These are phyloP conservation scores for Pelargonium citronellum DNA, from an alignment of 441 rosid genomes.

Conservation along the genomic window DNA sequence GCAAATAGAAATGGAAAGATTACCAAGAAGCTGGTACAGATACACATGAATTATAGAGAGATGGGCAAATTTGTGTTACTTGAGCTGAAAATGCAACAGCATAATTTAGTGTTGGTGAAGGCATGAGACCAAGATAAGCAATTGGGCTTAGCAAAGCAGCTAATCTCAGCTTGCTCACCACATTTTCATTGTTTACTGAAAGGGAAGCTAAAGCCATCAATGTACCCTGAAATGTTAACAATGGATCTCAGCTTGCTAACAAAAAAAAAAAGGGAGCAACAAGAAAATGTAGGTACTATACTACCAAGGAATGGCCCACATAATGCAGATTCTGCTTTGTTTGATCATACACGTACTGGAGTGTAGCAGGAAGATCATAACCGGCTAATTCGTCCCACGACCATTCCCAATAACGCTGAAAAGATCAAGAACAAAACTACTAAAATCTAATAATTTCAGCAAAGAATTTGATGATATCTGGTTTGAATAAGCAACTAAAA, in stretches of 20 bases:
- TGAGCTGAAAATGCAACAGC: slow-evolving; percentile 25
- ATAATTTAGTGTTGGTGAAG: slow-evolving; percentile 23
- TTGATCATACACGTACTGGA: slow-evolving; percentile 26
- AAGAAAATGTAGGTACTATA: not conserved
- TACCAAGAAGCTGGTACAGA: not conserved
- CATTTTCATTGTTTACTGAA: slow-evolving; percentile 17
- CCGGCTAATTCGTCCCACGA: slow-evolving; percentile 40
- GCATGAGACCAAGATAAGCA: slow-evolving; percentile 25
- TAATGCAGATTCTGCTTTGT: slow-evolving; percentile 36
- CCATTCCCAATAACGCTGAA: slow-evolving; percentile 49
- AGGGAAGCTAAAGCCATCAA: slow-evolving; percentile 30
- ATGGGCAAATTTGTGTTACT: slow-evolving; percentile 13
- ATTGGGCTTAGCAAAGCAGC: slow-evolving; percentile 34
- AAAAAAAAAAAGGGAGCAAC: no score
- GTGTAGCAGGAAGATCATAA: slow-evolving; percentile 32
- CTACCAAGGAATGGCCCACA: slow-evolving; percentile 41
- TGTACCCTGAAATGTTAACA: slow-evolving; percentile 25
- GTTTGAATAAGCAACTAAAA: not conserved
- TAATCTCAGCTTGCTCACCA: slow-evolving; percentile 23
- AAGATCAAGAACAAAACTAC: not conserved
- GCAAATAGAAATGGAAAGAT: slow-evolving; percentile 5
- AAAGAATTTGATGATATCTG: not conserved
- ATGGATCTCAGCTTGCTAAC: no score
- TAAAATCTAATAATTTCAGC: no score
- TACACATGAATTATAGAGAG: not conserved